These are phyloP conservation scores for Yamadazyma paraphyllophila DNA, from an alignment of 805 yeast species.

Conservation along the genomic window DNA sequence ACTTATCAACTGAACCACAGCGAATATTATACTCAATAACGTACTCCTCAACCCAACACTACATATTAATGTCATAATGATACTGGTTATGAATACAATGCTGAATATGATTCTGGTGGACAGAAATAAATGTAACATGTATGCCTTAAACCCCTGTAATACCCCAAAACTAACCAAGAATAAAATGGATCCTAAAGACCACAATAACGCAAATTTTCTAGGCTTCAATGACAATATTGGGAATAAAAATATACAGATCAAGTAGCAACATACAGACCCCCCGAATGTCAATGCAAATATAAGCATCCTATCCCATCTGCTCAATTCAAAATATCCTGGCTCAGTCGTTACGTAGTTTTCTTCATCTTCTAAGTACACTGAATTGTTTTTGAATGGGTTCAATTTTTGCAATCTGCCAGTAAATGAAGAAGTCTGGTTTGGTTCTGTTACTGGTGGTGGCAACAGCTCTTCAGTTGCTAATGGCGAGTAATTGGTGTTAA, in stretches of 20 bases:
- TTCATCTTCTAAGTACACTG: slow-evolving; percentile 42
- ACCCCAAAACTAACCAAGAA: slow-evolving; percentile 47
- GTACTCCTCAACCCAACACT: slow-evolving; percentile 37
- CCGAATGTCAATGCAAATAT: slow-evolving; percentile 44
- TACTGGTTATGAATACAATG: slow-evolving; percentile 36
- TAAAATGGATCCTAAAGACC: slow-evolving; percentile 47
- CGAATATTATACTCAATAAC: slow-evolving; percentile 39
- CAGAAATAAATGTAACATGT: slow-evolving; percentile 40
- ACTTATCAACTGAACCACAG: slow-evolving; percentile 37
- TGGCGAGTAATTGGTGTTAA: slow-evolving; percentile 28
- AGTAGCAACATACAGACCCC: slow-evolving; percentile 40
- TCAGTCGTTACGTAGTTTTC: slow-evolving; percentile 43
- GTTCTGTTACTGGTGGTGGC: slow-evolving; percentile 39
- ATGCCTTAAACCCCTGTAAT: slow-evolving; percentile 41
- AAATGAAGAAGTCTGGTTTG: slow-evolving; percentile 18
- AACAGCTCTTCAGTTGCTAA: slow-evolving; percentile 34
- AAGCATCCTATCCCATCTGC: slow-evolving; percentile 47
- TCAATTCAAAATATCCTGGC: slow-evolving; percentile 43
- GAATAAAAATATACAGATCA: slow-evolving; percentile 42
- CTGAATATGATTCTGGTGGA: slow-evolving; percentile 42
- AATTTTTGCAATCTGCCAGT: slow-evolving; percentile 30
- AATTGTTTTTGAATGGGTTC: slow-evolving; percentile 38
- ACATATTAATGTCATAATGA: slow-evolving; percentile 37
- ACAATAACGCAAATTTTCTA: slow-evolving; percentile 44
- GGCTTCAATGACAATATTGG: slow-evolving; percentile 44